phyloP scores from a whole-genome alignment of 2,329 filamentous ascomycete species.

The Dactylellina haptotyla region DNA sequence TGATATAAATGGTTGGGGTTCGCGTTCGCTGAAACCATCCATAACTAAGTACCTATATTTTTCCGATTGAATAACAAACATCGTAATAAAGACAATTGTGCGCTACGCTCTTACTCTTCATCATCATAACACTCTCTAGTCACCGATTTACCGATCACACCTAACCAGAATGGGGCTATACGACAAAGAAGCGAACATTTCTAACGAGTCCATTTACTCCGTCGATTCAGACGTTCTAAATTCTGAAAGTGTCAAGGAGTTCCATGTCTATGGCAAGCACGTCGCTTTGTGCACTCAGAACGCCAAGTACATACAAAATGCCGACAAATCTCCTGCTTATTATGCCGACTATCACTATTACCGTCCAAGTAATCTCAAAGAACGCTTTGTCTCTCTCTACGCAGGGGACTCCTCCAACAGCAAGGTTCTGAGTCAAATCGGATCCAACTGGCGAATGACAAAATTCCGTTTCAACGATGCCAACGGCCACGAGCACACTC shows the following conservation, averaged over 20 bases:
- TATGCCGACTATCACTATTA: slow-evolving; percentile 42
- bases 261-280: slow-evolving; percentile 28
- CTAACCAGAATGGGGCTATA: slow-evolving; percentile 29
- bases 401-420: slow-evolving; percentile 12
- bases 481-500: slow-evolving; percentile 19
- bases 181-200: slow-evolving; percentile 26
- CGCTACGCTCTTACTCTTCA: no score
- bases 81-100: no score
- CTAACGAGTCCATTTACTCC: slow-evolving; percentile 40
- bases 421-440: slow-evolving; percentile 18
- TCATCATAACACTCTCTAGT: no score
- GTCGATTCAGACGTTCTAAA: slow-evolving; percentile 28
- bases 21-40: no score
- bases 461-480: slow-evolving; percentile 36
- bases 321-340: slow-evolving; percentile 34
- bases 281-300: slow-evolving; percentile 1
- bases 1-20: no score
- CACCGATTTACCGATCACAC: not conserved
- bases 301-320: slow-evolving; percentile 16
- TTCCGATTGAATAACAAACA: no score
- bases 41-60: no score
- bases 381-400: slow-evolving; percentile 39
- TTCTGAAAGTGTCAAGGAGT: not conserved
- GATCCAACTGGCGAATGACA: slow-evolving; percentile 42
- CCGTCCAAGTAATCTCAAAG: slow-evolving; percentile 34